A percentile compares a stretch with the other conserved stretches of the same genome.
phyloP scores from a whole-genome alignment of 2,329 filamentous ascomycete species.

The Colletotrichum noveboracense region DNA sequence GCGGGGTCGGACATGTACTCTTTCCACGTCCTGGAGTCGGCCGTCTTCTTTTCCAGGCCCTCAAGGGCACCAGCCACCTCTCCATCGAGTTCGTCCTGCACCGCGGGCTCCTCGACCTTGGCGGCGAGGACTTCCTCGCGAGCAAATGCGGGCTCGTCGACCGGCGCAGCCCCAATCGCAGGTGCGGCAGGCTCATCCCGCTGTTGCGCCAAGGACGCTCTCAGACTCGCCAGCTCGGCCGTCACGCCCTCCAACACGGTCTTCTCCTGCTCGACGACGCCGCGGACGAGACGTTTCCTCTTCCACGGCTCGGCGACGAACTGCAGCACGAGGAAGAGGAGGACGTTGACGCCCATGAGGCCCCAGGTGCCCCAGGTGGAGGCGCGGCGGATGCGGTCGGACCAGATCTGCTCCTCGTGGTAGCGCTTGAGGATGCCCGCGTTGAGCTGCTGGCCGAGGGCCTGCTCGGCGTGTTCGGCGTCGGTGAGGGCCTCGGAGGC shows the following conservation, averaged over 20 bases:
- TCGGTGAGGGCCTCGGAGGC: slow-evolving; percentile 75
- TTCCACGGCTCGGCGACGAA: slow-evolving; percentile 94
- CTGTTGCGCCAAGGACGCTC: slow-evolving; percentile 28
- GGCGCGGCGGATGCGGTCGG: slow-evolving; percentile 93
- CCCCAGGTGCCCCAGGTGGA: slow-evolving; percentile 99
- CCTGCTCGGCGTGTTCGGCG: slow-evolving; percentile 82
- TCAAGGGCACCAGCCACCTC: slow-evolving; percentile 10
- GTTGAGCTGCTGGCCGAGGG: slow-evolving; percentile 76
- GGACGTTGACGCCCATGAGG: slow-evolving; percentile 93
- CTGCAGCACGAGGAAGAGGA: slow-evolving; percentile 86
- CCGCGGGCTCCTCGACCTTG: slow-evolving; percentile 5
- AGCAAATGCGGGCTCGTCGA: background rate
- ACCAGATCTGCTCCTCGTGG: slow-evolving; percentile 99
- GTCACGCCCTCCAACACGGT: slow-evolving; percentile 55
- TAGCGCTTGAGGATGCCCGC: slow-evolving; percentile 88
- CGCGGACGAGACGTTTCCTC: slow-evolving; percentile 77
- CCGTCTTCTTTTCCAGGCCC: background rate
- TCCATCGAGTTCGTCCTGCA: slow-evolving; percentile 8
- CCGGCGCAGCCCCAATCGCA: slow-evolving; percentile 19
- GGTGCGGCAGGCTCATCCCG: slow-evolving; percentile 5
- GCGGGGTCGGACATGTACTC: slow-evolving; percentile 45
- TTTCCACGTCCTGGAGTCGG: slow-evolving; percentile 41
- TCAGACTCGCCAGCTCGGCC: slow-evolving; percentile 43
- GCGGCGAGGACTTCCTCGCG: background rate
- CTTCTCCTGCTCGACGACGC: slow-evolving; percentile 81